A percentile compares a stretch with the other conserved stretches of the same genome.
Evolutionary conservation across 768 basidiomycete genomes (phyloP).

Genomic region (Sporobolomyces roseus): DNA sequence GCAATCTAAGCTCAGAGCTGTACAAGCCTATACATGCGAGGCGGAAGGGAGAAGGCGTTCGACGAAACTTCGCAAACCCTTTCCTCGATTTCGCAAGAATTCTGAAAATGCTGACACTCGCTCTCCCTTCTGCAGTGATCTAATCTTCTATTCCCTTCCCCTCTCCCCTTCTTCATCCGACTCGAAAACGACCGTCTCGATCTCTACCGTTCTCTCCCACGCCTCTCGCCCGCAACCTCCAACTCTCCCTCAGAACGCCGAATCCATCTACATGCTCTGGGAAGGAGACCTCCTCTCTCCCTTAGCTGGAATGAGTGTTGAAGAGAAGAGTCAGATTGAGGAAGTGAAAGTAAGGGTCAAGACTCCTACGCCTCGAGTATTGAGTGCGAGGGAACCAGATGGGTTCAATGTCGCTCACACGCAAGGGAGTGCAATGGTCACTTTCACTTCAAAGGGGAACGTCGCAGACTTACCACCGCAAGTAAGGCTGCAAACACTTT

Average conservation of each 20-base stretch:
- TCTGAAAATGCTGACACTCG: background rate
- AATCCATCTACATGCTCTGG: conserved; percentile 41
- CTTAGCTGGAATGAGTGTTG: conserved; percentile 3
- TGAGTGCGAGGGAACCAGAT: background rate
- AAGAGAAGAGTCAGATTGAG: conserved; percentile 11
- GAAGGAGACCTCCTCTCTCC: conserved; percentile 41
- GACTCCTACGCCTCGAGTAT: conserved; percentile 30
- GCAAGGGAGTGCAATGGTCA: conserved; percentile 20
- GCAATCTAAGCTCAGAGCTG: no score
- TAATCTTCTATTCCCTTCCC: conserved; percentile 25
- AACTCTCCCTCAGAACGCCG: conserved; percentile 36
- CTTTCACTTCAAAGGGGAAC: conserved; percentile 19
- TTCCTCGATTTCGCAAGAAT: no score
- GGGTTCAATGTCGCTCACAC: conserved; percentile 20
- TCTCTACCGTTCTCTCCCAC: conserved; percentile 29
- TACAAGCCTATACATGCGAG: no score
- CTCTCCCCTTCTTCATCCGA: conserved; percentile 6
- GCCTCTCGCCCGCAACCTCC: conserved; percentile 27
- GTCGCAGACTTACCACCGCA: conserved; percentile 10
- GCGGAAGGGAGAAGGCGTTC: no score
- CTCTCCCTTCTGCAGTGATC: conserved; percentile 5
- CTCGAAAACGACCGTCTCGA: conserved; percentile 12
- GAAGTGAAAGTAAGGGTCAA: conserved; percentile 41
- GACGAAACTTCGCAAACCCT: background rate
- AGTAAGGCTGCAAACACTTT: conserved; percentile 3